A percentile compares a stretch with the other conserved stretches of the same genome.
These are phyloP conservation scores for Skeletonema menzelii DNA, from an alignment of 108 stramenopile genomes.

Conservation along the genomic window DNA sequence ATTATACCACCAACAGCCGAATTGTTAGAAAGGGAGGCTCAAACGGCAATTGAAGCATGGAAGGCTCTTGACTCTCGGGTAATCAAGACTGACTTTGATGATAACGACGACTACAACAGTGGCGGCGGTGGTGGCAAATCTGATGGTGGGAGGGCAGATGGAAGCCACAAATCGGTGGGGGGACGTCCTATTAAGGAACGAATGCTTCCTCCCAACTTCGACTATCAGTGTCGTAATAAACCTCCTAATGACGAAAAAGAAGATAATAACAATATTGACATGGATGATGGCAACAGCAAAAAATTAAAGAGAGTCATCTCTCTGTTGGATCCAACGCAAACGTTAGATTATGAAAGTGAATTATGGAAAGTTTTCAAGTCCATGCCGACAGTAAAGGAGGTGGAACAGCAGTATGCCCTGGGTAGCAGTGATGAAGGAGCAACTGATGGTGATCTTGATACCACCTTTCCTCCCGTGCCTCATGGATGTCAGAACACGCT, in stretches of 20 bases:
- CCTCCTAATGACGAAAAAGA: slow-evolving; percentile 1
- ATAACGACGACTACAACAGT: too few relatives aligned
- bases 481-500: slow-evolving; percentile 49
- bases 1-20: slow-evolving; percentile 41
- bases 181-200: slow-evolving; percentile 26
- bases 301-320: slow-evolving; percentile 40
- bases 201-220: slow-evolving; percentile 36
- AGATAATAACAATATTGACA: neutral
- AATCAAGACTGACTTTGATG: slow-evolving; percentile 9
- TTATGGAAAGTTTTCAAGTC: slow-evolving; percentile 73
- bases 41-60: slow-evolving; percentile 46
- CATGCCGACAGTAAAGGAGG: slow-evolving; percentile 50
- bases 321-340: slow-evolving; percentile 42
- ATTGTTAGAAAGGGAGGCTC: slow-evolving; percentile 42
- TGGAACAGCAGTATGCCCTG: slow-evolving; percentile 44
- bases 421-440: neutral
- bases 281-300: neutral
- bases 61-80: slow-evolving; percentile 54
- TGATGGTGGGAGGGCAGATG: slow-evolving; percentile 14
- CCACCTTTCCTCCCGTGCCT: neutral
- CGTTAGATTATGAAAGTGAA: slow-evolving; percentile 65
- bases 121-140: neutral
- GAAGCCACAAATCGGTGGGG: neutral
- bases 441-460: neutral
- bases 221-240: slow-evolving; percentile 28